Evolutionary conservation across 345 rosid species (phyloP).

Genomic region (Streptanthus diversifolius): DNA sequence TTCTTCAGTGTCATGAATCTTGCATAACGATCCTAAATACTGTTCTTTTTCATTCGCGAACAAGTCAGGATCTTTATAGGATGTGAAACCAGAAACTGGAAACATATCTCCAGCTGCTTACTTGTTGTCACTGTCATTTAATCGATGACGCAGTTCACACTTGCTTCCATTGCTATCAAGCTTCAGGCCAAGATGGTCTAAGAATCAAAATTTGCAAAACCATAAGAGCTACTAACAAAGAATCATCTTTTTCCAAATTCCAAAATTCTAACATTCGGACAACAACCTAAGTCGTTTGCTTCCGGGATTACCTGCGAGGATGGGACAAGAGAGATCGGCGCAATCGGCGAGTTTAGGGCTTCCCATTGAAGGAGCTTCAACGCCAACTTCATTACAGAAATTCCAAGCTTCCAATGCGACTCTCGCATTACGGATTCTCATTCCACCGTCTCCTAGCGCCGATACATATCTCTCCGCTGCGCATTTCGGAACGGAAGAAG

Average conservation of each 20-base stretch:
- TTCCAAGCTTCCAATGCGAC: slow-evolving; percentile 65
- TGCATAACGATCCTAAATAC: slow-evolving; percentile 49
- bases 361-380: slow-evolving; percentile 51
- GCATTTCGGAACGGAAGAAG: not conserved
- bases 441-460: slow-evolving; percentile 58
- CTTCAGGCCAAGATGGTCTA: slow-evolving; percentile 24
- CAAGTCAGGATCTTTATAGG: slow-evolving; percentile 43
- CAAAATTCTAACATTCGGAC: too few relatives aligned
- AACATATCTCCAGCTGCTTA: slow-evolving; percentile 48
- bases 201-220: not conserved
- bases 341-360: slow-evolving; percentile 65
- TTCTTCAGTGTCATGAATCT: slow-evolving; percentile 34
- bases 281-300: too few relatives aligned
- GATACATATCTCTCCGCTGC: slow-evolving; percentile 25
- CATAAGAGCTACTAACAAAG: not conserved
- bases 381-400: slow-evolving; percentile 67
- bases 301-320: not conserved
- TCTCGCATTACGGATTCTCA: slow-evolving; percentile 48
- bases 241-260: too few relatives aligned
- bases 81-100: slow-evolving; percentile 34
- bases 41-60: slow-evolving; percentile 49
- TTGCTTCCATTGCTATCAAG: slow-evolving; percentile 28
- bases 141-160: slow-evolving; percentile 42
- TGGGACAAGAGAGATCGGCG: slow-evolving; percentile 43
- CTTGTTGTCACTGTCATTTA: slow-evolving; percentile 46